Base-by-base conservation (phyloP, 768 basidiomycete species). In the Tricholoma matsutake region DNA sequence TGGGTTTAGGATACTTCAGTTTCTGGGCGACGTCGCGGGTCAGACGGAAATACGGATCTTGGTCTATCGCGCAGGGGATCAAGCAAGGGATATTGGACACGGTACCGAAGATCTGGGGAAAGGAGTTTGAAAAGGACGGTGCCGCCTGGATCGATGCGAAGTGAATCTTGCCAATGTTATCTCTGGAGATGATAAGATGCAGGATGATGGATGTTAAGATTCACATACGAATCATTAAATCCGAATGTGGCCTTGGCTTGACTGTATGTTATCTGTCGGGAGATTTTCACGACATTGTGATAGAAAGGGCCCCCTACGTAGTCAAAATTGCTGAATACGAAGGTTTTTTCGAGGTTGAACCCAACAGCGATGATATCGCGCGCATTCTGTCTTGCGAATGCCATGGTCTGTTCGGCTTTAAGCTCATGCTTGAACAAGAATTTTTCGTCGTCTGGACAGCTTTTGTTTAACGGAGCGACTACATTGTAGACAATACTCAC, bases 111-210 rank as follows among this genome's bases (percentile, higher is more conserved):
- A 59, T 53, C 35, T 59, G 94, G 18, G 97, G 96, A 81, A 98
- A 99, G 11, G 96, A 97, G 74, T 95, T 96, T 63, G 94, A 95
- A 81, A 99, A 99, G 16, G 94, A 92, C 0, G 97, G 96, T 0
- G 96, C 86, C 7, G 97, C 94, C 75, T 99, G 97, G 64, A 99
- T 87, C 29, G 97, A 83, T 35, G 90, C 93, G 72, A 99, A 99
- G 77, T 98, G 96, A 61, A 93, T 86, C 78, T 98, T 98, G 62
- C 97, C 97, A 65, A 98, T 94, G 76, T 98, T 98, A 75, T 98
- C 97, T 22, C 95, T 98, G 70, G 28, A 43, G 59, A 56, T 45
- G 41, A 9, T 52, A 22, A 54, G 55, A 25, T 20, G 7, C 25
- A 10, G n/a, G 31, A 3, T 14, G 11, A 14, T 14, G 18, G 37